Percentiles rank a stretch among this genome's conserved stretches.
Evolutionary conservation across 2,329 filamentous ascomycete genomes (phyloP).

Genomic region (Podosphaera leucotricha): DNA sequence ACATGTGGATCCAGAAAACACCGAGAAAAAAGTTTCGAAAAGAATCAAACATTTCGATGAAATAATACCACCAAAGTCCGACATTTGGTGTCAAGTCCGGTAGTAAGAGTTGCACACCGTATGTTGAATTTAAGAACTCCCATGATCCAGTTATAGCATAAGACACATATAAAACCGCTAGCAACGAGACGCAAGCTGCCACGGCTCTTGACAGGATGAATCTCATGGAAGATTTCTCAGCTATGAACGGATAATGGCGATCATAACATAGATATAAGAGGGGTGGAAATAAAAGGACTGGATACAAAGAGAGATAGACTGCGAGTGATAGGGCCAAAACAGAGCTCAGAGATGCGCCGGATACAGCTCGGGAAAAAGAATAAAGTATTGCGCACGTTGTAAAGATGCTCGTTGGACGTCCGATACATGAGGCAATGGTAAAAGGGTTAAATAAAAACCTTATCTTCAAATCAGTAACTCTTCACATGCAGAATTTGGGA

Average conservation of each 20-base stretch:
- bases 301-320: conserved; percentile 80
- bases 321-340: conserved; percentile 73
- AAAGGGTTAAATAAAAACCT: conserved; percentile 86
- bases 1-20: conserved; percentile 91
- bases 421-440: conserved; percentile 74
- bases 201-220: conserved; percentile 32
- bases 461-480: conserved; percentile 17
- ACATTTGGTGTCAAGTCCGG: conserved; percentile 88
- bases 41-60: conserved; percentile 97
- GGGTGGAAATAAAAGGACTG: conserved; percentile 64
- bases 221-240: conserved; percentile 16
- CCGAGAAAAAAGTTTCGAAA: conserved; percentile 94
- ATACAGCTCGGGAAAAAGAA: conserved; percentile 58
- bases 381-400: conserved; percentile 72
- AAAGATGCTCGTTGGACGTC: conserved; percentile 70
- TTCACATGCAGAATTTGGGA: not conserved
- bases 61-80: conserved; percentile 99
- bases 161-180: conserved; percentile 44
- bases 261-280: conserved; percentile 64
- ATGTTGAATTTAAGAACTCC: conserved; percentile 74
- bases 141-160: conserved; percentile 56
- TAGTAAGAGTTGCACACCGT: conserved; percentile 75
- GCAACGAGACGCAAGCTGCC: conserved; percentile 30
- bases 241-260: conserved; percentile 17
- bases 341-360: conserved; percentile 47